Evolutionary conservation across 2,329 filamentous ascomycete genomes (phyloP).

Genomic region (Aureobasidium sp.): DNA sequence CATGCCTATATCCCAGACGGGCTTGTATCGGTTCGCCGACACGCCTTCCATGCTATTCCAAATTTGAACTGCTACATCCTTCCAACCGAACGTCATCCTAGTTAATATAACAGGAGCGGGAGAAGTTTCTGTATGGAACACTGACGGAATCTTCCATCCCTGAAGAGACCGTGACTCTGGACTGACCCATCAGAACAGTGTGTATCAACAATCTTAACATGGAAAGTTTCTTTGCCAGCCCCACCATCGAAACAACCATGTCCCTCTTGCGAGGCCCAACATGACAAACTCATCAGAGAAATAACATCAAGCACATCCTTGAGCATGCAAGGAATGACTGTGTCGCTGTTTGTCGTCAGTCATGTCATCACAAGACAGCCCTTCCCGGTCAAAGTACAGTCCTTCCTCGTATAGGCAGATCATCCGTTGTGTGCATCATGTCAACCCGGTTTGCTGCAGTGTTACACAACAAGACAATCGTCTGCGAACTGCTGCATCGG

Average conservation of each 20-base stretch:
- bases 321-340: slow-evolving; percentile 2
- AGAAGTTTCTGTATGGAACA: slow-evolving; percentile 14
- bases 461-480: slow-evolving; percentile 13
- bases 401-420: slow-evolving; percentile 1
- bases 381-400: neutral
- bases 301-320: neutral
- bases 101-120: slow-evolving; percentile 12
- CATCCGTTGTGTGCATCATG: neutral
- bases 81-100: slow-evolving; percentile 3
- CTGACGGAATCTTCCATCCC: neutral
- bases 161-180: neutral
- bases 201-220: neutral
- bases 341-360: slow-evolving; percentile 2
- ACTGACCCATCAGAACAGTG: neutral
- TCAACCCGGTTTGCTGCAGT: slow-evolving; percentile 10
- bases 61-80: neutral
- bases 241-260: neutral
- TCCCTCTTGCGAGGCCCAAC: neutral
- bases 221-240: neutral
- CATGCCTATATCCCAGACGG: neutral
- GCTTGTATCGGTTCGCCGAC: slow-evolving; percentile 5
- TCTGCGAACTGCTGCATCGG: slow-evolving; percentile 17
- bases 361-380: neutral
- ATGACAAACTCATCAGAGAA: neutral
- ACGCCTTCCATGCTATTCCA: neutral